Conservation (phyloP, 2,329 filamentous ascomycete species). For the Alternaria conjuncta region DNA sequence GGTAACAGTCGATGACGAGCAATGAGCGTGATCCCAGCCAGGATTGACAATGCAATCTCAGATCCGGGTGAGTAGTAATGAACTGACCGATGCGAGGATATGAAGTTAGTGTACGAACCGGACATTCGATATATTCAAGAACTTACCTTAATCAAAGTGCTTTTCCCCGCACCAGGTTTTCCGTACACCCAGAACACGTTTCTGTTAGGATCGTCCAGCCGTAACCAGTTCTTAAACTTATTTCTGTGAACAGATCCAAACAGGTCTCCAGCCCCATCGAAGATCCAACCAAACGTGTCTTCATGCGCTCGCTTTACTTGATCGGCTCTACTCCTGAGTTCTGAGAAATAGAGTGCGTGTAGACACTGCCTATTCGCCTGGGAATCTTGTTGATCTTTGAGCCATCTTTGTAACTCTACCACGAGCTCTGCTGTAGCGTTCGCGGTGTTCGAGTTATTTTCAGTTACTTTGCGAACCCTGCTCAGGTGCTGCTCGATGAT, state of each 20-base stretch:
- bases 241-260: background rate
- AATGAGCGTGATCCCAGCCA: background rate
- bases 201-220: background rate
- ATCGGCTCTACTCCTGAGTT: background rate
- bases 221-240: background rate
- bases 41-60: background rate
- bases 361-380: constrained; percentile 4
- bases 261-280: background rate
- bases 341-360: constrained; percentile 7
- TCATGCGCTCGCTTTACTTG: constrained; percentile 4
- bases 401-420: constrained; percentile 1
- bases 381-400: background rate
- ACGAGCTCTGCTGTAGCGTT: background rate
- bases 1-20: background rate
- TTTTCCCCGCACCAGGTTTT: constrained; percentile 45
- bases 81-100: constrained; percentile 15
- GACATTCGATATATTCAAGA: no score
- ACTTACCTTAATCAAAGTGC: constrained; percentile 33
- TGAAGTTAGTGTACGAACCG: no score
- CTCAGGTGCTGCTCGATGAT: background rate
- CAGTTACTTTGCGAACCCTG: background rate
- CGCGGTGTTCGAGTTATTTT: background rate
- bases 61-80: constrained; percentile 6
- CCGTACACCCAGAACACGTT: constrained; percentile 49
- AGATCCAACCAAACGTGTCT: constrained; percentile 2